Conservation (phyloP, 106 monocot species). For the Dendrobium huoshanense region DNA sequence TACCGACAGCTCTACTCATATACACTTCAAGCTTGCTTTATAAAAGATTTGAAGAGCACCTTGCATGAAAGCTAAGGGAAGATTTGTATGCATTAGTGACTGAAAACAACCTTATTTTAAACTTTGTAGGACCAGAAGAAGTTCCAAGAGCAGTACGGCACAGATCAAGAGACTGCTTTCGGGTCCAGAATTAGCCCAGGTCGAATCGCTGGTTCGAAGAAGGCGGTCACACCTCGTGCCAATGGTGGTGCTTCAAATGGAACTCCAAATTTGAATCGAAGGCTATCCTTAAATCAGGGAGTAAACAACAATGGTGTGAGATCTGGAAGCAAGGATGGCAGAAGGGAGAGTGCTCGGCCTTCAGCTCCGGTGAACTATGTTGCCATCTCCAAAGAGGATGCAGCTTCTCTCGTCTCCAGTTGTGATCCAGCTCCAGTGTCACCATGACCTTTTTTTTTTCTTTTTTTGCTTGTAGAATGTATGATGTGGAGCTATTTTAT, state of each 20-base stretch:
- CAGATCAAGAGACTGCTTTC: slow-evolving; percentile 67
- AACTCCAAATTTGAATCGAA: slow-evolving; percentile 29
- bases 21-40: too few relatives aligned
- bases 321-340: slow-evolving; percentile 55
- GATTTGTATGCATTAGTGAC: background rate
- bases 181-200: slow-evolving; percentile 72
- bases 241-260: slow-evolving; percentile 41
- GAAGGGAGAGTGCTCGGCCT: slow-evolving; percentile 40
- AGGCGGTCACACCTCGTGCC: slow-evolving; percentile 42
- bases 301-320: slow-evolving; percentile 17
- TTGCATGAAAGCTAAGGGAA: too few relatives aligned
- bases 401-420: background rate
- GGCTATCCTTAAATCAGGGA: slow-evolving; percentile 44
- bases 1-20: too few relatives aligned
- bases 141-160: slow-evolving; percentile 60
- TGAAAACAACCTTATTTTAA: background rate
- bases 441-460: background rate
- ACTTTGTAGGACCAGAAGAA: slow-evolving; percentile 78
- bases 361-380: slow-evolving; percentile 71
- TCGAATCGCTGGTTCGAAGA: slow-evolving; percentile 46
- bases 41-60: too few relatives aligned
- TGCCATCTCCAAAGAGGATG: slow-evolving; percentile 24
- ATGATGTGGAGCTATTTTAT: background rate
- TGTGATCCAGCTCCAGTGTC: background rate
- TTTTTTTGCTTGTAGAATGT: background rate